Base-by-base conservation (phyloP, 495 filamentous ascomycete genomes). In the Penicillium turbatum region DNA sequence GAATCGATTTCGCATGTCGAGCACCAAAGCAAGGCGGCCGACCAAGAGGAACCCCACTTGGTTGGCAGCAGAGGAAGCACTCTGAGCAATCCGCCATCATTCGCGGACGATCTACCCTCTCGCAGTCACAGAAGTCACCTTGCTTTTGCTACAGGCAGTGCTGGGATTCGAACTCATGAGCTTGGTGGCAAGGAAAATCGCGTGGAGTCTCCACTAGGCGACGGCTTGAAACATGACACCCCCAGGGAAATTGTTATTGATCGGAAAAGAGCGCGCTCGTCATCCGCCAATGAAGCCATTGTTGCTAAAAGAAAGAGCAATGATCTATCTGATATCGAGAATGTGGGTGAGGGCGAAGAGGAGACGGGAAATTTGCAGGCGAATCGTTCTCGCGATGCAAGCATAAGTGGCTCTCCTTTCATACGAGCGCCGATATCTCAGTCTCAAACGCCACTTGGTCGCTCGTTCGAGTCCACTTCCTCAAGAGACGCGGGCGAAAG, bases 381-480 rank as follows among this genome's bases (percentile, higher is more conserved):
- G 10, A 53, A 62, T 50, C 53, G 47, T 32, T 71, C 72, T 47
- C 68, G 66, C 3, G 65, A 72, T 60, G 68, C 57, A 16, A 72
- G 69, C 31, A 73, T 75, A 46, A 75, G 66, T 53, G 72, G 72
- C 11, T 73, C 72, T 2, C 72, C 72, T n/a, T 75, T 75, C 39
- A 60, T 66, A 36, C 67, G 72, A 39, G 66, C 67, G 8, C 63
- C 71, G 13, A 35, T 57, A 1, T 60, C 58, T n/a, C 65, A 67
- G 32, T 44, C 65, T 24, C 60, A 67, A 15, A 73, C 64, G 34
- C 66, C 64, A 6, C 54, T 71, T 26, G 65, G 68, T 10, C 68
- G 60, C 38, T 75, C 72, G 6, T 29, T 69, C 5, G 71, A 71
- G 13, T 71, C 71, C 3, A 27, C 49, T 17, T 59, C 54, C 0